Evolutionary conservation across 345 rosid species (phyloP).

Genomic region (Gossypioides kirkii): DNA sequence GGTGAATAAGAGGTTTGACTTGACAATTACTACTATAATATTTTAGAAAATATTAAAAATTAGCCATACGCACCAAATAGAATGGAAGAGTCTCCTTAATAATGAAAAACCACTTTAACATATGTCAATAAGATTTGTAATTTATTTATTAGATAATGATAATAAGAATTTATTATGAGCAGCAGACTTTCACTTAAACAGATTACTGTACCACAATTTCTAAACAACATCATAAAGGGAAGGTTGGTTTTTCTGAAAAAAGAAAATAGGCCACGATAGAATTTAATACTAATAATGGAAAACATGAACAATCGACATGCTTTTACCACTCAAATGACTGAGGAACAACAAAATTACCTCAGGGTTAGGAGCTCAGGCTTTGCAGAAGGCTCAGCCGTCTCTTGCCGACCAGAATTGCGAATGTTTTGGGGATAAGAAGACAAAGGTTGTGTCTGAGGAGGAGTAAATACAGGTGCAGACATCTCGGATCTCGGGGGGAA

Average conservation of each 20-base stretch:
- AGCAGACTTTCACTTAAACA: neutral
- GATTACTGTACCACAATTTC: neutral
- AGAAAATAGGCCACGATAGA: neutral
- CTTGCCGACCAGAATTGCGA: constrained; percentile 56
- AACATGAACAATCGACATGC: neutral
- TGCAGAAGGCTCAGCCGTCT: constrained; percentile 61
- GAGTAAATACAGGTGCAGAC: constrained; percentile 89
- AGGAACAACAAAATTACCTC: constrained; percentile 43
- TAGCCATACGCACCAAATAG: neutral
- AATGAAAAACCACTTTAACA: neutral
- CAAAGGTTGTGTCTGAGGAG: constrained; percentile 90
- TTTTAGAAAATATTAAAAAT: neutral
- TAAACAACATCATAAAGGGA: neutral
- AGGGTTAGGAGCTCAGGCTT: constrained; percentile 87
- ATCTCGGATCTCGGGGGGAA: constrained; percentile 92
- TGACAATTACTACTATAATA: neutral
- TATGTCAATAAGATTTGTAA: neutral
- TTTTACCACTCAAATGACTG: constrained; percentile 14
- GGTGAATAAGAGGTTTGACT: neutral
- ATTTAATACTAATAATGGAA: neutral
- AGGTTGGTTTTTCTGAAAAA: neutral
- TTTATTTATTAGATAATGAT: neutral
- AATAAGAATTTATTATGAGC: neutral
- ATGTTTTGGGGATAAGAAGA: constrained; percentile 75
- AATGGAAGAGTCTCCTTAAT: neutral